phyloP scores from a whole-genome alignment of 139 green algal species.

The Parachlorella kessleri region DNA sequence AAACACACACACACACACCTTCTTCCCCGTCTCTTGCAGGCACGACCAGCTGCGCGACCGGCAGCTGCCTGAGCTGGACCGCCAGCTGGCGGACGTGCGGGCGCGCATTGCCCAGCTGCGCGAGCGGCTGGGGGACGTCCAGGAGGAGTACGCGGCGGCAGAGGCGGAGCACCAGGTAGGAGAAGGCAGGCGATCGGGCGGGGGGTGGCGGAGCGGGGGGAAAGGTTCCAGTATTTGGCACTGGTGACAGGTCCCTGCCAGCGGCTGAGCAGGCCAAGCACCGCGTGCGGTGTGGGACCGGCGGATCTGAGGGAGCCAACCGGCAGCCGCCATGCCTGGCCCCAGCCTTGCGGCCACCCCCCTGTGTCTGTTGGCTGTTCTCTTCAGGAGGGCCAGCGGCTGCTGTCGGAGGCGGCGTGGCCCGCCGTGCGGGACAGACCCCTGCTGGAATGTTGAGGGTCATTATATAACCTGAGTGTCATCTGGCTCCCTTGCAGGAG shows the following conservation, averaged over 20 bases:
- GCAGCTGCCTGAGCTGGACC: conserved; percentile 13
- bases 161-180: neutral
- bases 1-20: neutral
- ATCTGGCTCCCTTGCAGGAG: neutral
- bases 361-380: neutral
- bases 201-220: no score
- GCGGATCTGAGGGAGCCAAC: no score
- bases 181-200: neutral
- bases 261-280: no score
- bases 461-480: neutral
- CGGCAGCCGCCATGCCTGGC: no score
- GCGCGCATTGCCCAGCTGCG: neutral
- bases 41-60: conserved; percentile 14
- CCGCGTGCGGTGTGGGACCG: no score
- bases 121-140: neutral
- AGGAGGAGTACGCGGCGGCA: neutral
- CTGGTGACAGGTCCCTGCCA: no score
- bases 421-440: neutral
- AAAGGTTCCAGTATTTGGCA: no score
- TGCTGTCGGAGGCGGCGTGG: conserved; percentile 5
- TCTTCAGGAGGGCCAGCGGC: neutral
- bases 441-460: neutral
- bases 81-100: neutral
- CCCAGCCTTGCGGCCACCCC: neutral
- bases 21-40: neutral